Evolutionary conservation across 1,284 basidiomycete species (phyloP).

Genomic region (Rugosomyces carneus): DNA sequence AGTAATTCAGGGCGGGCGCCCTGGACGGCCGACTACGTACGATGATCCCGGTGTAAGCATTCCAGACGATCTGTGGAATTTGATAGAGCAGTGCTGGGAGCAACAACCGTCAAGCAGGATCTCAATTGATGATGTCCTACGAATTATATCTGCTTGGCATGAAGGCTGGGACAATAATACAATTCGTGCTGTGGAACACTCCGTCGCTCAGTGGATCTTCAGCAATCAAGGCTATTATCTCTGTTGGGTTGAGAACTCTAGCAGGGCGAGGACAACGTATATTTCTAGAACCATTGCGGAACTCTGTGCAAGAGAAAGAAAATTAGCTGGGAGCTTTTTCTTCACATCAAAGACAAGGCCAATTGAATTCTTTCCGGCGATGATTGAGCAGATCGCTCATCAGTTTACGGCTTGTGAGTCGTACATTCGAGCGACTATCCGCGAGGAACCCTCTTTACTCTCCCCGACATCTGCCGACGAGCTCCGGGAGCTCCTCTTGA

Average conservation of each 20-base stretch:
- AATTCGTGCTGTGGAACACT: conserved; percentile 5
- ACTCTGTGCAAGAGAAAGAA: conserved; percentile 14
- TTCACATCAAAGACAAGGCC: conserved; percentile 6
- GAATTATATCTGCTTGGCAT: conserved; percentile 13
- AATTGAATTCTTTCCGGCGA: conserved; percentile 9
- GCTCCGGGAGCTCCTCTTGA: conserved; percentile 13
- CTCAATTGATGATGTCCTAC: conserved; percentile 10
- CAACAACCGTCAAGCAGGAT: conserved; percentile 9
- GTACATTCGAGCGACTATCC: conserved; percentile 10
- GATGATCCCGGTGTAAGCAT: conserved; percentile 14
- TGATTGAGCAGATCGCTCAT: conserved; percentile 14
- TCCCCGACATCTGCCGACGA: conserved; percentile 13
- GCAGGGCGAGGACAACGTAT: conserved; percentile 10
- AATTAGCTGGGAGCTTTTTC: conserved; percentile 15
- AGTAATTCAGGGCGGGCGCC: conserved; percentile 15
- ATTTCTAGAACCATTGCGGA: conserved; percentile 14
- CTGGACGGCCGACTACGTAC: conserved; percentile 7
- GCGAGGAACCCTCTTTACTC: conserved; percentile 12
- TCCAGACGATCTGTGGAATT: conserved; percentile 14
- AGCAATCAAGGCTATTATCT: conserved; percentile 13
- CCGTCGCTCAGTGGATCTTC: conserved; percentile 15
- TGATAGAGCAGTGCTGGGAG: conserved; percentile 15
- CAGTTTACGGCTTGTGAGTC: conserved; percentile 10
- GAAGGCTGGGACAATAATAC: conserved; percentile 10
- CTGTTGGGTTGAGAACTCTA: conserved; percentile 17